A percentile compares a stretch with the other conserved stretches of the same genome.
Evolutionary conservation across 2,329 filamentous ascomycete genomes (phyloP).

Genomic region (Colletotrichum truncatum): DNA sequence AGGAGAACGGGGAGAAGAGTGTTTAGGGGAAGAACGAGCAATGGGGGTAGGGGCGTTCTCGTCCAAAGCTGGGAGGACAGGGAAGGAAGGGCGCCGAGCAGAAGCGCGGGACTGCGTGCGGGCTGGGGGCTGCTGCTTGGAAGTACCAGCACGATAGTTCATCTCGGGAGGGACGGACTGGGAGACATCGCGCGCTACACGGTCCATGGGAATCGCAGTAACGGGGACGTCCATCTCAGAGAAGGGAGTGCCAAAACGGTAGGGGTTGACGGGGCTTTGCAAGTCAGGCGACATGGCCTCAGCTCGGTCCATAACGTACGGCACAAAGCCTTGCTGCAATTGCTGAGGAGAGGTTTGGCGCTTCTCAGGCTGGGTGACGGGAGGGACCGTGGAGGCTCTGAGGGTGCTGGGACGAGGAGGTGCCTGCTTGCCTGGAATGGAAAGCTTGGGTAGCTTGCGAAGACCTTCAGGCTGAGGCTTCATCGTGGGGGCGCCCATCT

Average conservation of each 20-base stretch:
- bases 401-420: conserved; percentile 38
- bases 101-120: conserved; percentile 66
- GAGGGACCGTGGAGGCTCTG: conserved; percentile 40
- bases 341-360: conserved; percentile 32
- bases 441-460: conserved; percentile 68
- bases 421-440: conserved; percentile 59
- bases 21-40: conserved; percentile 43
- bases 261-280: conserved; percentile 68
- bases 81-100: conserved; percentile 72
- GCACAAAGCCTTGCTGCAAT: conserved; percentile 47
- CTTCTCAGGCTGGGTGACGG: conserved; percentile 36
- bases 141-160: conserved; percentile 69
- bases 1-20: conserved; percentile 45
- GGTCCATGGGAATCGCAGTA: conserved; percentile 75
- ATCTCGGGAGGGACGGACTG: conserved; percentile 96
- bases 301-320: conserved; percentile 61
- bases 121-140: conserved; percentile 44
- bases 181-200: conserved; percentile 80
- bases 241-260: conserved; percentile 85
- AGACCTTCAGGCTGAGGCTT: conserved; percentile 63
- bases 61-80: conserved; percentile 73
- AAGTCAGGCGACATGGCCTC: conserved; percentile 64
- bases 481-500: conserved; percentile 60
- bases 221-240: conserved; percentile 91
- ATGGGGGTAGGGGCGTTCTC: conserved; percentile 65